Base-by-base conservation (phyloP, 306 rosid genomes). In the Vachellia pachyceras region DNA sequence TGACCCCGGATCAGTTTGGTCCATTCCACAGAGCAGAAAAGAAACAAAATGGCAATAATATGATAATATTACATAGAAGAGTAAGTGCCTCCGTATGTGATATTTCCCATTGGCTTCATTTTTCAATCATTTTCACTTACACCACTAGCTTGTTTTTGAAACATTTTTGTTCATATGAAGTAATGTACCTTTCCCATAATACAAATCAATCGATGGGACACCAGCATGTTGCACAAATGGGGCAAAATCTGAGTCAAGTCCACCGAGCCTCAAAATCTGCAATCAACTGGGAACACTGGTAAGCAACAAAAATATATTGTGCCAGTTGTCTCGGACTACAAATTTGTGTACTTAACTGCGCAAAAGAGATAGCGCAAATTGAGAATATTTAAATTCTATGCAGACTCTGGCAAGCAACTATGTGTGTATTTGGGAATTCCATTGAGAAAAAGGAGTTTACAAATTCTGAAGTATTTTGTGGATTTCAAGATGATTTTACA, bases 161-260 rank as follows among this genome's bases (percentile, higher is more conserved):
- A 79, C 40, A 75, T 75, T 3, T 12, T 74, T 52, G 72, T 23
- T 75, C 68, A 36, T 36, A 72, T 42, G 39, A 36, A 73, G 14
- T 37, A 81, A 69, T 64, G 75, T 89, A 93, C 99, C 99, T 87
- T 77, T 90, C 77, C 99, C 99, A 72, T 95, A 95, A 82, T 90
- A 95, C 14, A 93, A 45, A 81, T 95, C 99, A 73, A 89, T 58
- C 22, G 99, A 95, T 15, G 99, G 94, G 86, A 95, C 79, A 44
- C 99, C 99, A 13, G 99, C 97, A 79, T 93, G 95, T 45, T 93
- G 99, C 84, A 95, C 88, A 84, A 95, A 95, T 13, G 98, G 90
- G 57, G 94, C 97, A 81, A 90, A 95, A 87, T 95, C 99, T 72
- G 99, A 95, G 83, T 93, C 90, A 54, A 86, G 82, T 61, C 91